These are phyloP conservation scores for Aspergillus neotritici DNA, from an alignment of 2,329 filamentous ascomycete species.

Conservation along the genomic window DNA sequence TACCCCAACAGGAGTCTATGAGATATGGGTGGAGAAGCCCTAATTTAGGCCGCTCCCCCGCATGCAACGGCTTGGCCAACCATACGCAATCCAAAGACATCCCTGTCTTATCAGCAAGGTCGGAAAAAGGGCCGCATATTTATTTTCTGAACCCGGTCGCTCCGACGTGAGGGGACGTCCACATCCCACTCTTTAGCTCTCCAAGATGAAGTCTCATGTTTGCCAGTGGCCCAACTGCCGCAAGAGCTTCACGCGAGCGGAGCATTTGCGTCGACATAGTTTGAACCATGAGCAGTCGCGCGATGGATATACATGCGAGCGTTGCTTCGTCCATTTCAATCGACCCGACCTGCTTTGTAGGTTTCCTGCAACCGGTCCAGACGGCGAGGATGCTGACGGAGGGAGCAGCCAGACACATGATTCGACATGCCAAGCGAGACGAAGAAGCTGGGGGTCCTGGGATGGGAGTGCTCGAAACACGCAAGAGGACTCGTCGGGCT, in stretches of 20 bases:
- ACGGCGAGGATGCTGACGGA: background rate
- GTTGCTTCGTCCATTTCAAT: constrained; percentile 58
- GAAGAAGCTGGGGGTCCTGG: constrained; percentile 47
- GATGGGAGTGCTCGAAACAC: constrained; percentile 44
- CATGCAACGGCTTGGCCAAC: too few relatives aligned
- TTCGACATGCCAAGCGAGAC: constrained; percentile 48
- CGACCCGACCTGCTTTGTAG: constrained; percentile 55
- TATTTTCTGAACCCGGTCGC: too few relatives aligned
- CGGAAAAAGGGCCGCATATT: too few relatives aligned
- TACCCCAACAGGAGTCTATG: too few relatives aligned
- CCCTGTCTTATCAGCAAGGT: too few relatives aligned
- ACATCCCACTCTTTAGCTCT: background rate
- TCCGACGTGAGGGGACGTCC: background rate
- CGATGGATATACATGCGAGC: constrained; percentile 47
- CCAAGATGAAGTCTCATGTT: constrained; percentile 12
- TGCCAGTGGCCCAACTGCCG: constrained; percentile 46
- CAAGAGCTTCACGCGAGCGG: constrained; percentile 52
- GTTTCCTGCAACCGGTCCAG: constrained; percentile 8
- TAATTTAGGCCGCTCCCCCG: too few relatives aligned
- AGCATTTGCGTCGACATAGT: constrained; percentile 55
- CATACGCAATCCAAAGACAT: too few relatives aligned
- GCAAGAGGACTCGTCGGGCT: constrained; percentile 47
- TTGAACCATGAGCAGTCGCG: constrained; percentile 53
- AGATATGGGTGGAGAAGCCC: too few relatives aligned
- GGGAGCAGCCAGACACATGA: constrained; percentile 53